Evolutionary conservation across 495 filamentous ascomycete species (phyloP), one percentile per base, ranked within the genome.

Genomic region (Ascobolus immersus): DNA sequence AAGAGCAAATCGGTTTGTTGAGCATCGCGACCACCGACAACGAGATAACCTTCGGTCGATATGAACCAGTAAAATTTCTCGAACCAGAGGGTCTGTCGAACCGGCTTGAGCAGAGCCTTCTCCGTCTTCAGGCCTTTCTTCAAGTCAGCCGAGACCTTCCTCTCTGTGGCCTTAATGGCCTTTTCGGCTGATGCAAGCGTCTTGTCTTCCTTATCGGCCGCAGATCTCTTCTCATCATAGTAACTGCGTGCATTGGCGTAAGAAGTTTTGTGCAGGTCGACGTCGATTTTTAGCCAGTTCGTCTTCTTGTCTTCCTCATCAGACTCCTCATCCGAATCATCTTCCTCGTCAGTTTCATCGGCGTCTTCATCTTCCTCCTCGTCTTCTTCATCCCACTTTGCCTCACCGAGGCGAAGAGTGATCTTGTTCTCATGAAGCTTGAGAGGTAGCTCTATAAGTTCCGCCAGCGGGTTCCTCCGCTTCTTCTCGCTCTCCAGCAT

Each of bases 1-100:
- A 93, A 94, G 20, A 96, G 60, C 8, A 80, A 69, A 46, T 96
- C 86, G 47, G 75, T 80, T 49, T 96, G 86, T 55, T 84, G 76
- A 4, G 70, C 63, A 55, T 96, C 86, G 18, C 72, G 71, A 3
- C 79, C 84, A 31, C 71, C 73, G 14, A 96, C 60, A 8, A 92
- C 76, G 4, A 96, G 64, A 47, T 94, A 92, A 5, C 86, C 84
- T 43, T 96, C 86, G 0, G 84, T 91, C 1, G 80, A 91, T 39
- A 94, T 68, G 57, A 96, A 96, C 57, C 75, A 93, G 11, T 66
- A 51, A 42, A 90, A 96, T 47, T 94, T 96, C 44, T 96, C 86
- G 44, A 94, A 93, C 82, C 86, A 96, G 42, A 79, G 62, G 31
- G 67, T 70, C 40, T 69, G 73, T 24, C 86, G 60, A 9, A 90